Evolutionary conservation across 208 protist genomes (phyloP).

Genomic region (Strigomonas culicis): DNA sequence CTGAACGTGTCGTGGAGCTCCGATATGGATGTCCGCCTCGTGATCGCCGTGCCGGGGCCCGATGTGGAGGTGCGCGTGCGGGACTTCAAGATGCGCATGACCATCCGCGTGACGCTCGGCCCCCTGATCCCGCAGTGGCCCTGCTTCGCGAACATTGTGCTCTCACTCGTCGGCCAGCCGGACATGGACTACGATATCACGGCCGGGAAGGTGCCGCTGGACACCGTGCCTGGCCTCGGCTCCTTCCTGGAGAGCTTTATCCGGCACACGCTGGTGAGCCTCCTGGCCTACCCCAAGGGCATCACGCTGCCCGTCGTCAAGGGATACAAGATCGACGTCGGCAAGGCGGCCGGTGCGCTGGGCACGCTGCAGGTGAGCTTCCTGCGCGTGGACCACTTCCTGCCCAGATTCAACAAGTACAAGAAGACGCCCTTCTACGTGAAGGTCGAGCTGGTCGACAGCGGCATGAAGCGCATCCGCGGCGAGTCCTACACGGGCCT

Average conservation of each 20-base stretch:
- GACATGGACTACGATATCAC: constrained; percentile 59
- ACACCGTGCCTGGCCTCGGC: constrained; percentile 56
- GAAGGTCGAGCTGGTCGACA: constrained; percentile 40
- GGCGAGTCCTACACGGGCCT: constrained; percentile 51
- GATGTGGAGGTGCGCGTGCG: constrained; percentile 55
- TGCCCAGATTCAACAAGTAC: constrained; percentile 46
- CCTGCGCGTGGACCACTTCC: constrained; percentile 36
- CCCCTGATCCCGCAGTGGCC: constrained; percentile 69
- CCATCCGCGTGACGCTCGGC: constrained; percentile 49
- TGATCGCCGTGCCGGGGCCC: constrained; percentile 55
- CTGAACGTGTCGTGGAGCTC: constrained; percentile 59
- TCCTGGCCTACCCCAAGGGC: constrained; percentile 60
- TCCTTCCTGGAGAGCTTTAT: constrained; percentile 66
- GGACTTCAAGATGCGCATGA: constrained; percentile 57
- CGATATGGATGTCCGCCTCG: constrained; percentile 56
- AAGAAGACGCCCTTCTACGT: constrained; percentile 68
- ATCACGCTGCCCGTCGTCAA: constrained; percentile 49
- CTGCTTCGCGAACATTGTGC: constrained; percentile 54
- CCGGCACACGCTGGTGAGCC: constrained; percentile 52
- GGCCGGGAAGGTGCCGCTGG: constrained; percentile 51
- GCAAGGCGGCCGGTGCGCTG: constrained; percentile 37
- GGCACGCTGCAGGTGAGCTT: constrained; percentile 55
- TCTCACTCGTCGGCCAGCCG: constrained; percentile 60
- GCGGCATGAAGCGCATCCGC: constrained; percentile 38
- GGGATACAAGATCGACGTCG: constrained; percentile 38